Evolutionary conservation across 2,329 filamentous ascomycete genomes (phyloP).

Genomic region (Apiospora koreana): DNA sequence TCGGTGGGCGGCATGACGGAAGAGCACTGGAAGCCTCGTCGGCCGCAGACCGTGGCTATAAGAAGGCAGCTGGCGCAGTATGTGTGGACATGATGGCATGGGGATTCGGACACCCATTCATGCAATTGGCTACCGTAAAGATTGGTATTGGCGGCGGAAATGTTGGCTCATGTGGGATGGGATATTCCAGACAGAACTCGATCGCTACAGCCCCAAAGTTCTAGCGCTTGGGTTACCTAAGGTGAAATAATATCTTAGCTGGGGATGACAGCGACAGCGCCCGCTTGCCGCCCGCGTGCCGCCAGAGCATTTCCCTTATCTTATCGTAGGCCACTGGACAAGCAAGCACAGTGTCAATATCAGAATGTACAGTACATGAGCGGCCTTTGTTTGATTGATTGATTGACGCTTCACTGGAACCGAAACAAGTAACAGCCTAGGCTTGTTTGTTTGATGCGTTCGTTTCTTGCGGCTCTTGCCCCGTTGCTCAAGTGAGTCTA

Average conservation of each 20-base stretch:
- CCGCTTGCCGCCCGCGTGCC: too few relatives aligned
- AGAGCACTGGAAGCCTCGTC: background rate
- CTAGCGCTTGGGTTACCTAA: background rate
- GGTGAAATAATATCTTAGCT: background rate
- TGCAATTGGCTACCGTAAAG: conserved; percentile 2
- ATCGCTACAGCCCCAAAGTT: background rate
- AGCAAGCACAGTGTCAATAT: background rate
- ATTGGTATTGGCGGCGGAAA: background rate
- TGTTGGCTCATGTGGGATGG: background rate
- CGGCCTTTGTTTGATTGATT: background rate
- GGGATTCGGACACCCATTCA: conserved; percentile 11
- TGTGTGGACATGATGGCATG: conserved; percentile 11
- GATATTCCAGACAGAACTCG: background rate
- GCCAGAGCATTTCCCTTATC: conserved; percentile 1
- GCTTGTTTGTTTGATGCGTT: background rate
- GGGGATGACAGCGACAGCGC: background rate
- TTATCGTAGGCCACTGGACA: background rate
- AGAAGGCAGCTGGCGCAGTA: conserved; percentile 5
- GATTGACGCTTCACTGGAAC: background rate
- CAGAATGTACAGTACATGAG: background rate
- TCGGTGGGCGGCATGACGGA: background rate
- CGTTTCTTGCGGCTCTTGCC: background rate
- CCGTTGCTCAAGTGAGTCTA: background rate
- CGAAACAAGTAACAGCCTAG: background rate
- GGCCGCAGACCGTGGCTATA: conserved; percentile 7